phyloP scores from a whole-genome alignment of 257 asterid genomes.

The Coffea eugenioides region DNA sequence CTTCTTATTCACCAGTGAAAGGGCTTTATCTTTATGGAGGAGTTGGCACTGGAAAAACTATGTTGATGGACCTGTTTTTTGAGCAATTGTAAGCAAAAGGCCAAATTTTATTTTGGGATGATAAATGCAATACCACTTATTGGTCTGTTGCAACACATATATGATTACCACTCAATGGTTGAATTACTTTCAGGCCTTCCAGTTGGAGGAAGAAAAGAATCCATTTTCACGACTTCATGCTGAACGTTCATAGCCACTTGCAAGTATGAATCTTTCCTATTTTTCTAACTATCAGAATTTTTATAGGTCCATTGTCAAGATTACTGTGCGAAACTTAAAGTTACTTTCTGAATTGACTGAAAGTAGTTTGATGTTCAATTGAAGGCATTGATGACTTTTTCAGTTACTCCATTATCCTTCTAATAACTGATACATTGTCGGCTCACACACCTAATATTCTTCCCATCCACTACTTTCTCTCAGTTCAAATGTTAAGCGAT shows the following conservation, averaged over 20 bases:
- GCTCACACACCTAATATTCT: background rate
- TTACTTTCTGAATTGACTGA: background rate
- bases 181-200: constrained; percentile 50
- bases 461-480: background rate
- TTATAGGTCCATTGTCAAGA: background rate
- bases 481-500: background rate
- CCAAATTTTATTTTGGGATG: background rate
- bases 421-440: too few relatives aligned
- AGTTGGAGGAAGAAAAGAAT: constrained; percentile 94
- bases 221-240: constrained; percentile 96
- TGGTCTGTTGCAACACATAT: background rate
- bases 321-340: too few relatives aligned
- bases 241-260: constrained; percentile 82
- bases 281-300: background rate
- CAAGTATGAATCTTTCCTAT: constrained; percentile 47
- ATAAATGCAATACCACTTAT: background rate
- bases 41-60: constrained; percentile 97
- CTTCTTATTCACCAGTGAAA: constrained; percentile 65
- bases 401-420: background rate
- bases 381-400: too few relatives aligned
- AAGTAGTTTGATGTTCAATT: background rate
- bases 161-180: background rate
- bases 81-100: constrained; percentile 58
- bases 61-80: constrained; percentile 89
- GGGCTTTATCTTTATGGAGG: constrained; percentile 98